Percentiles rank a stretch among this genome's conserved stretches.
These are phyloP conservation scores for Colletotrichum sp. DNA, from an alignment of 2,329 filamentous ascomycete species.

Conservation along the genomic window DNA sequence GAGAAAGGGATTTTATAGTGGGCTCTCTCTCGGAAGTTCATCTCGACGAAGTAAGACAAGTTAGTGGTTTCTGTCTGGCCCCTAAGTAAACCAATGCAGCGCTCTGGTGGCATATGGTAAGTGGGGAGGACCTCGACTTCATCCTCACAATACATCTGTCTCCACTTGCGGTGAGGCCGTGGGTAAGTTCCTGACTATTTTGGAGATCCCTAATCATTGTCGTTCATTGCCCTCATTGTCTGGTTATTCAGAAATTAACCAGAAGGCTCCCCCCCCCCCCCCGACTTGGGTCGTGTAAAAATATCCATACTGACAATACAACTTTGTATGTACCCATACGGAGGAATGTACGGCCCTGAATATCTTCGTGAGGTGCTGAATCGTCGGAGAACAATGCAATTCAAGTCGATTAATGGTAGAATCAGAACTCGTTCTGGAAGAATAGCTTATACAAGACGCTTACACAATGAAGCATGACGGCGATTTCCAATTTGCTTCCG, in stretches of 20 bases:
- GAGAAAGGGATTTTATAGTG: neutral
- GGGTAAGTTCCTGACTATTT: neutral
- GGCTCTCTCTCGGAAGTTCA: neutral
- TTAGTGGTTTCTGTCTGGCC: neutral
- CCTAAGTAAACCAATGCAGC: neutral
- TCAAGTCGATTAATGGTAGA: neutral
- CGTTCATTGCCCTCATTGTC: too few relatives aligned
- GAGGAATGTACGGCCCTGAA: neutral
- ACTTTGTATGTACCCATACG: too few relatives aligned
- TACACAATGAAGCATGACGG: neutral
- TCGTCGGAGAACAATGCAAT: neutral
- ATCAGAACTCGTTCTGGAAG: neutral
- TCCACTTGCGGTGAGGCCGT: neutral
- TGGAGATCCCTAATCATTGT: too few relatives aligned
- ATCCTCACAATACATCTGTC: neutral
- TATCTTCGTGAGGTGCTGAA: neutral
- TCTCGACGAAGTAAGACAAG: accelerated
- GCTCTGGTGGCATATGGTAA: neutral
- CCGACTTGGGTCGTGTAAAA: too few relatives aligned
- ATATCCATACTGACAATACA: too few relatives aligned
- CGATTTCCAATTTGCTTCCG: too few relatives aligned
- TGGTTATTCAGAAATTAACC: too few relatives aligned
- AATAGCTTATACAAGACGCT: neutral
- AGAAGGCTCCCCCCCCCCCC: accelerated
- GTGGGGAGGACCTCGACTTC: neutral